A percentile compares a stretch with the other conserved stretches of the same genome.
These are phyloP conservation scores for Neonectria hederae DNA, from an alignment of 2,329 filamentous ascomycete species.

Conservation along the genomic window DNA sequence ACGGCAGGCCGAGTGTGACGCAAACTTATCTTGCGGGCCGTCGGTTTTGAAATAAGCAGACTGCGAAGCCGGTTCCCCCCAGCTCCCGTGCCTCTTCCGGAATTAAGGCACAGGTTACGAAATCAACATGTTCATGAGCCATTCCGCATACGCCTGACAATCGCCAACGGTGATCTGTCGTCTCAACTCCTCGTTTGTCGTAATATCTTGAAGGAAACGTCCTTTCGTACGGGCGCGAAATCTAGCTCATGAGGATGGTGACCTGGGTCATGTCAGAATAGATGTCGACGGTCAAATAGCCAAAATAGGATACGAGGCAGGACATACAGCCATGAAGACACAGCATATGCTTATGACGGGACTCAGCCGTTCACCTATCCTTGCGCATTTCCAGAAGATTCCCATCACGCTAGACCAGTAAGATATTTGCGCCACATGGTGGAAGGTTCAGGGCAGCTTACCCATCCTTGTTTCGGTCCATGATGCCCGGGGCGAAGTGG, in stretches of 20 bases:
- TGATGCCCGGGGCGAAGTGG: conserved; percentile 85
- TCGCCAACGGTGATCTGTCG: conserved; percentile 18
- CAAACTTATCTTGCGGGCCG: conserved; percentile 13
- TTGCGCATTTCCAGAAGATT: conserved; percentile 95
- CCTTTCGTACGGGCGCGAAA: conserved; percentile 28
- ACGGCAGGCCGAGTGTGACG: conserved; percentile 11
- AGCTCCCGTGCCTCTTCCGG: neutral
- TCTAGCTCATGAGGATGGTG: conserved; percentile 51
- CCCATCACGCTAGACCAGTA: conserved; percentile 70
- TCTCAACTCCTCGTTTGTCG: conserved; percentile 34
- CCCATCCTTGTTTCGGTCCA: conserved; percentile 94
- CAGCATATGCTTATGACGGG: conserved; percentile 97
- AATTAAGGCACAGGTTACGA: neutral
- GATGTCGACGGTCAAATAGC: neutral
- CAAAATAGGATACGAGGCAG: neutral
- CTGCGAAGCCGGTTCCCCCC: neutral
- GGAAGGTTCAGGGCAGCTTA: conserved; percentile 52
- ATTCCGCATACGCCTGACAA: conserved; percentile 18
- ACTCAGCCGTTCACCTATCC: conserved; percentile 91
- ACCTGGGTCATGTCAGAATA: conserved; percentile 38
- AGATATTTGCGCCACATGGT: conserved; percentile 16
- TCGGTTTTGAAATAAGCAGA: neutral
- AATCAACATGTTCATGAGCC: conserved; percentile 10
- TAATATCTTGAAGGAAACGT: conserved; percentile 34
- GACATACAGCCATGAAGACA: conserved; percentile 86